Evolutionary conservation across 2,329 filamentous ascomycete species (phyloP), one percentile per base, ranked within the genome.

Genomic region (Colletotrichum australisinense): DNA sequence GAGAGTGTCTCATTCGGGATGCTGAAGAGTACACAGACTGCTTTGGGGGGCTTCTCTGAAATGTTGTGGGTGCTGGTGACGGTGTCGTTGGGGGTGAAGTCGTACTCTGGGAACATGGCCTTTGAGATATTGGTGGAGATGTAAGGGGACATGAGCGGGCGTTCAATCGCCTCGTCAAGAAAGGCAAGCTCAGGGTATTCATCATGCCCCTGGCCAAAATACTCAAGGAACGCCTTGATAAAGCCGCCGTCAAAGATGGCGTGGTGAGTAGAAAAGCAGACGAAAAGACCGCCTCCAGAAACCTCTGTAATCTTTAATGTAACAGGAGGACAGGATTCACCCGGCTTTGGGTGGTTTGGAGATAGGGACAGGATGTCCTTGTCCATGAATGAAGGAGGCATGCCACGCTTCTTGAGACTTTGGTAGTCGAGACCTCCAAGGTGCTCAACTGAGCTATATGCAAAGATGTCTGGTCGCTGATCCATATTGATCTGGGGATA

Each of bases 211-310:
- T 19, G n/a, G 14, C 32, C 67, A 32, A 73, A 70, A 49, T 65
- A 73, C 16, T 72, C 68, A 8, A 74, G 14, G 26, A 72, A 72
- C 0, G 69, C 38, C 26, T 49, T 62, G 63, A 74, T 63, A 22
- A 74, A 72, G 1, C 68, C 49, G 0, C 68, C 63, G 2, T 74
- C 72, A 12, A 80, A 80, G 76, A 82, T 83, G 8, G 80, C 79
- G 8, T 81, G 82, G 14, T 84, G 83, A 4, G 83, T 84, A 24
- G 83, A 84, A 76, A 85, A 85, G 76, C 79, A 74, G 4, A 68
- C 28, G 1, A 74, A 63, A 4, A 74, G 26, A 1, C 72, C 72
- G 3, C 38, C 63, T 0, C 16, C 28, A 42, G 8, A 5, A 19
- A 68, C 22, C 14, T 62, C 58, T 0, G 68, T 68, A 3, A 72